phyloP scores from a whole-genome alignment of 2,329 filamentous ascomycete genomes.

The Pestalotiopsis sp. region DNA sequence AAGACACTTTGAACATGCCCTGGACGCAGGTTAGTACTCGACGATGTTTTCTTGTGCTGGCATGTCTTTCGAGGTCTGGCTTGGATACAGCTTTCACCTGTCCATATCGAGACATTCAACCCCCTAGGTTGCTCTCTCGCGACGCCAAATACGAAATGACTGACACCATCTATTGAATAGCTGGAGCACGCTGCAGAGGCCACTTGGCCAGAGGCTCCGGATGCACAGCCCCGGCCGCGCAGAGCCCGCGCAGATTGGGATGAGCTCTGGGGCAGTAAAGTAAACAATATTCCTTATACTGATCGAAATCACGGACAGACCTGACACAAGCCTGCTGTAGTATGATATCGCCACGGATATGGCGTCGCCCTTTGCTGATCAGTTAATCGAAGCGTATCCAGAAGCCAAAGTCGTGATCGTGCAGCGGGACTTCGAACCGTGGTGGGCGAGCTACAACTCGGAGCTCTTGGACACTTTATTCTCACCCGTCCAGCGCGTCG shows the following conservation, averaged over 20 bases:
- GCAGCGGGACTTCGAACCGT: constrained; percentile 22
- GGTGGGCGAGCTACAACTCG: constrained; percentile 25
- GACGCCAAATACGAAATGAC: too few species aligned
- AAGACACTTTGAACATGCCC: constrained; percentile 16
- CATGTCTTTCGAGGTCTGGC: too few species aligned
- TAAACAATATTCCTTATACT: too few species aligned
- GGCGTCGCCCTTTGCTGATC: constrained; percentile 16
- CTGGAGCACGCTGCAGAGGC: constrained; percentile 18
- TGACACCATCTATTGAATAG: too few species aligned
- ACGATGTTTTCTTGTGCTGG: too few species aligned
- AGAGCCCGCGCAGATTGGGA: neutral
- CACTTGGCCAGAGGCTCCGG: neutral
- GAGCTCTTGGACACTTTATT: constrained; percentile 21
- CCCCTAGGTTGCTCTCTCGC: too few species aligned
- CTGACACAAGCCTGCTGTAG: neutral
- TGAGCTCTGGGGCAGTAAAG: neutral
- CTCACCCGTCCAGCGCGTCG: neutral
- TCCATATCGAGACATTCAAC: too few species aligned
- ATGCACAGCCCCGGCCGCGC: neutral
- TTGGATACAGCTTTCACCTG: too few species aligned
- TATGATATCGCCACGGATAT: constrained; percentile 21
- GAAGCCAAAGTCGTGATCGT: constrained; percentile 24
- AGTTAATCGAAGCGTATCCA: constrained; percentile 23
- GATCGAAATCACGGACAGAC: too few species aligned
- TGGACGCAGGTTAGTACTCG: constrained; percentile 11